Conservation (phyloP, 2,329 filamentous ascomycete genomes). For the Neoarthrinium moseri region DNA sequence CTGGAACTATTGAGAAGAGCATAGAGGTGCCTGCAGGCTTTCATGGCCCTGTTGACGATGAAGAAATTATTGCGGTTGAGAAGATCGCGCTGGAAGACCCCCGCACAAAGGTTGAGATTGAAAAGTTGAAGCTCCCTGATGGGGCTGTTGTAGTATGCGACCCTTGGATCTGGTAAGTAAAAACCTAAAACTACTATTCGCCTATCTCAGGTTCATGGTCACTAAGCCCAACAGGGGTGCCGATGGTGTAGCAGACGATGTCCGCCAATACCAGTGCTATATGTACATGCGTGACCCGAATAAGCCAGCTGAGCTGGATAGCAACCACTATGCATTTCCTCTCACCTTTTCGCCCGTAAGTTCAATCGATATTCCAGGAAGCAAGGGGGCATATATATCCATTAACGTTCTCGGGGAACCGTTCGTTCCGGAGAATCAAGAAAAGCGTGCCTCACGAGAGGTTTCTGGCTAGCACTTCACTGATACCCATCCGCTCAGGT, state of each 20-base stretch:
- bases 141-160: conserved; percentile 3
- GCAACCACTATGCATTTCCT: conserved; percentile 9
- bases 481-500: background rate
- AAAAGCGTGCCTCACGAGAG: no score
- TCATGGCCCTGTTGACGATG: conserved; percentile 5
- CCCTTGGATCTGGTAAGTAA: conserved; percentile 7
- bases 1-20: background rate
- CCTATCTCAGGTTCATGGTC: background rate
- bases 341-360: conserved; percentile 4
- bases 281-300: conserved; percentile 7
- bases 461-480: no score
- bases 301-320: conserved; percentile 3
- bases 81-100: conserved; percentile 3
- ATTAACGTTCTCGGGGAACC: no score
- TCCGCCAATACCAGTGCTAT: conserved; percentile 6
- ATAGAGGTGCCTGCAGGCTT: conserved; percentile 3
- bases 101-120: conserved; percentile 4
- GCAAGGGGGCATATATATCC: no score
- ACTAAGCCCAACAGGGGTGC: background rate
- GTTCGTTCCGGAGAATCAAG: no score
- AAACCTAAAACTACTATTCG: background rate
- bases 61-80: conserved; percentile 3
- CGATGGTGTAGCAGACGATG: conserved; percentile 3
- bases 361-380: background rate
- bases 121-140: conserved; percentile 1